Percentiles rank a stretch among this genome's conserved stretches.
These are phyloP conservation scores for Gaeumannomyces sp. DNA, from an alignment of 2,329 filamentous ascomycete genomes.

Conservation along the genomic window DNA sequence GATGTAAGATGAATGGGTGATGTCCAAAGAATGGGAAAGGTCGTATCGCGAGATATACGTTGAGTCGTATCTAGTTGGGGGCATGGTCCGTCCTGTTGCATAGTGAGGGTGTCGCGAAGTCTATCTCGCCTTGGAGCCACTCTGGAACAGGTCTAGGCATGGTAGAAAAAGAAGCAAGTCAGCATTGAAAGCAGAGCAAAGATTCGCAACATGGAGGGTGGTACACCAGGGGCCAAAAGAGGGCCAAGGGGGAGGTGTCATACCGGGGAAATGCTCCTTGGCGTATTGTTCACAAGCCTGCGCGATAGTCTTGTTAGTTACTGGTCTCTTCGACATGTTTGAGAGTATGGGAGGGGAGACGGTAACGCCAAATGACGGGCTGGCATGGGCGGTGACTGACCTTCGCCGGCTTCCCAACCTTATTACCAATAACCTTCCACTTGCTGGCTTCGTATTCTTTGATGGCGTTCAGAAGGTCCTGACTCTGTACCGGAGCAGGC, in stretches of 20 bases:
- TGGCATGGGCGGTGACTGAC: constrained; percentile 31
- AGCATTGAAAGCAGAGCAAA: constrained; percentile 14
- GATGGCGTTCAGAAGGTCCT: constrained; percentile 82
- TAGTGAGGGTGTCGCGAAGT: neutral
- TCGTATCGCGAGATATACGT: constrained; percentile 7
- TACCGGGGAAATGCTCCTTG: constrained; percentile 79
- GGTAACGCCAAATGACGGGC: neutral
- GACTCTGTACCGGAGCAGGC: constrained; percentile 45
- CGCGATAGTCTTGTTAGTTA: neutral
- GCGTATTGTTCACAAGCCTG: constrained; percentile 69
- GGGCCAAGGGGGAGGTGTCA: neutral
- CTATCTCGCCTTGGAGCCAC: constrained; percentile 32
- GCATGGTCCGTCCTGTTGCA: neutral
- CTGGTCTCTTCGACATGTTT: neutral
- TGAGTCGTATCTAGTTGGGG: constrained; percentile 1
- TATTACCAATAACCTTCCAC: constrained; percentile 95
- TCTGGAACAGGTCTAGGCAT: constrained; percentile 28
- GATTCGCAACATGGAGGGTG: too few relatives aligned
- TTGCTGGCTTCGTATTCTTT: constrained; percentile 99
- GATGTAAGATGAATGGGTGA: neutral
- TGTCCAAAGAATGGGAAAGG: neutral
- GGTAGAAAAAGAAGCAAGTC: constrained; percentile 16
- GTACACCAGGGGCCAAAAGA: neutral
- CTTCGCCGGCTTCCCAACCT: constrained; percentile 97
- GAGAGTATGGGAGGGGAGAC: neutral